Evolutionary conservation across 495 filamentous ascomycete species (phyloP).

Genomic region (Poronia punctata): DNA sequence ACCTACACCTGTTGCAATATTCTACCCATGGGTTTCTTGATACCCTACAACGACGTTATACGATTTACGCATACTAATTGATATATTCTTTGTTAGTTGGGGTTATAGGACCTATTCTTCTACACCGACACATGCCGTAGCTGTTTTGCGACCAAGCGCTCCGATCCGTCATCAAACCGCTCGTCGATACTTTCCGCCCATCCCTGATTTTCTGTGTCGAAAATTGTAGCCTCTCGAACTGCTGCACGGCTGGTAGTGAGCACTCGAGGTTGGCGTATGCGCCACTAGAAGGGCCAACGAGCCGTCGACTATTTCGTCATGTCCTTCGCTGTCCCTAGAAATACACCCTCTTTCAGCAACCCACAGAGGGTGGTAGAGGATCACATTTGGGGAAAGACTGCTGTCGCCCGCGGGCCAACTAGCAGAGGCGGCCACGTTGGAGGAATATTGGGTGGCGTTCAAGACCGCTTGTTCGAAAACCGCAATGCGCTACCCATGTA

Average conservation of each 20-base stretch:
- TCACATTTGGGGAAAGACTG: conserved; percentile 52
- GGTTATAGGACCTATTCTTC: conserved; percentile 48
- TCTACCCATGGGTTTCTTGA: no score
- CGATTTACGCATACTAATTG: no score
- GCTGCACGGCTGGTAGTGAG: conserved; percentile 16
- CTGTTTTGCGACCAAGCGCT: conserved; percentile 36
- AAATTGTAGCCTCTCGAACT: no score
- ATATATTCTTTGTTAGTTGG: no score
- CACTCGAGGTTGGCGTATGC: conserved; percentile 34
- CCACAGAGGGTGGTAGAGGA: conserved; percentile 64
- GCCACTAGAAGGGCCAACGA: conserved; percentile 35
- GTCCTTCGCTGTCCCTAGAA: conserved; percentile 60
- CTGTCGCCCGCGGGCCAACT: conserved; percentile 22
- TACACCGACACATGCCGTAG: conserved; percentile 39
- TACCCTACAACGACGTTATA: no score
- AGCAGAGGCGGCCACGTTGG: conserved; percentile 14
- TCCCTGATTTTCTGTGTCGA: conserved; percentile 32
- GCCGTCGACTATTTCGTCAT: conserved; percentile 43
- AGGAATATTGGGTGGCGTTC: conserved; percentile 39
- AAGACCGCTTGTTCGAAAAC: conserved; percentile 43
- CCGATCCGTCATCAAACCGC: no score
- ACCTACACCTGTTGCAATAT: no score
- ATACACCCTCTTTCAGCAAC: conserved; percentile 64
- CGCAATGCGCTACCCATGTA: conserved; percentile 80
- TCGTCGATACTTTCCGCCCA: no score